A percentile compares a stretch with the other conserved stretches of the same genome.
phyloP scores from a whole-genome alignment of 768 basidiomycete species.

The Boletus huronensis region DNA sequence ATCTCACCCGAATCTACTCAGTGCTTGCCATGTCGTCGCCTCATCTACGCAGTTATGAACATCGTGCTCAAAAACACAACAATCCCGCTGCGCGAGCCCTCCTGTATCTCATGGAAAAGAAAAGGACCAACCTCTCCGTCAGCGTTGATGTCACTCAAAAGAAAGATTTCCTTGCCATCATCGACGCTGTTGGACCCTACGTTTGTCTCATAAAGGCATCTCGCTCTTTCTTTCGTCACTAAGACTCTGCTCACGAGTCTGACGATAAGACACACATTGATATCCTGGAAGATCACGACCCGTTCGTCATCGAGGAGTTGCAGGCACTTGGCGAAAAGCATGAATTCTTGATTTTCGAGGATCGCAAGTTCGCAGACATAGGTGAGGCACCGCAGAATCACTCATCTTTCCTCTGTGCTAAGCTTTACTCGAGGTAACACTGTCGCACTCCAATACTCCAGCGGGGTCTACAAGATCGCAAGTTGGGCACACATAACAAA shows the following conservation, averaged over 20 bases:
- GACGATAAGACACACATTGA: conserved; percentile 87
- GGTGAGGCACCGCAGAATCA: conserved; percentile 46
- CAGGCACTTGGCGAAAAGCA: conserved; percentile 70
- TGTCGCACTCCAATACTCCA: conserved; percentile 90
- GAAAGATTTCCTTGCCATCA: conserved; percentile 76
- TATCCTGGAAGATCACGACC: conserved; percentile 88
- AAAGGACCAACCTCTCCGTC: conserved; percentile 89
- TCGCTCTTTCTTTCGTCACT: conserved; percentile 6
- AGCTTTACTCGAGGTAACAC: conserved; percentile 74
- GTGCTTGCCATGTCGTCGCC: conserved; percentile 31
- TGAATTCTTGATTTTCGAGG: conserved; percentile 96
- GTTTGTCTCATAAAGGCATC: conserved; percentile 92
- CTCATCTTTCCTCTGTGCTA: not conserved
- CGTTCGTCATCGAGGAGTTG: conserved; percentile 63
- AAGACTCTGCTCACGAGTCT: conserved; percentile 24
- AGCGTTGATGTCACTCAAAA: conserved; percentile 90
- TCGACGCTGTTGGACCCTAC: conserved; percentile 84
- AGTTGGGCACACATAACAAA: conserved; percentile 97
- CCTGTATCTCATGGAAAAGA: conserved; percentile 79
- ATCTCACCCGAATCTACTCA: not conserved
- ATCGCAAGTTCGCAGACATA: conserved; percentile 98
- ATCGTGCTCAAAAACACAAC: conserved; percentile 51
- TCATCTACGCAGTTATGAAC: conserved; percentile 53
- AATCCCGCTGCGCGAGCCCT: conserved; percentile 81
- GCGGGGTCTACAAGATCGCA: conserved; percentile 90